Base-by-base conservation (phyloP, 495 filamentous ascomycete species). In the Lepidopterella palustris region DNA sequence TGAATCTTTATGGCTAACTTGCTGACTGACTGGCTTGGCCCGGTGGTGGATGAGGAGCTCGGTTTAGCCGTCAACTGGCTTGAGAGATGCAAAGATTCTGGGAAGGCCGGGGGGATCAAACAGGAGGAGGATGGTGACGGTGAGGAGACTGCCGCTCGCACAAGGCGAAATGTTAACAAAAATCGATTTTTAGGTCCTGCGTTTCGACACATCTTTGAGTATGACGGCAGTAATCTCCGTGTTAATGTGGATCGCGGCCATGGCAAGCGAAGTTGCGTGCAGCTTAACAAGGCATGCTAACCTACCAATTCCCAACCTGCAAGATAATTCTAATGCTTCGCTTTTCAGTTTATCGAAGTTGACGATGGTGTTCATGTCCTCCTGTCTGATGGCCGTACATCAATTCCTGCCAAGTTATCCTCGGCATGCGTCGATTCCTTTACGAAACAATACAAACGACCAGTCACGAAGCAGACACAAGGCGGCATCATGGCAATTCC, bases 181-280 rank as follows among this genome's bases (percentile, higher is more conserved):
- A 29, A 10, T 25, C 18, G 29, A 8, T 21, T 58, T 31, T 55
- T 26, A 3, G 47, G 35, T 29, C 24, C 53, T 6, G 50, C 53
- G 28, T 29, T 23, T 0, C 21, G 27, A 18, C 23, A 15, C 11
- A 45, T 68, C 8, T 71, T 61, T 40, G 57, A 62, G 28, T 67
- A 70, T 57, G 62, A 71, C 26, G 61, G 59, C 8, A 61, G 61
- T 59, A 67, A 69, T 39, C 52, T 69, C 25, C 52, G 51, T 4
- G 59, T 63, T 32, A 45, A n/a, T 3, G 42, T 57, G 10, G 45
- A 29, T 1, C 40, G 20, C 18, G 24, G n/a, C 27, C 50, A 29
- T 10, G 32, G 35, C 10, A 18, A 47, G 13, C 18, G 11, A 39
- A 21, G 54, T 23, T 28, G 25, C 11, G 54, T 45, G 18, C 54